Percentiles rank a stretch among this genome's conserved stretches.
Conservation (phyloP, 768 basidiomycete species). For the Naganishia friedmannii region DNA sequence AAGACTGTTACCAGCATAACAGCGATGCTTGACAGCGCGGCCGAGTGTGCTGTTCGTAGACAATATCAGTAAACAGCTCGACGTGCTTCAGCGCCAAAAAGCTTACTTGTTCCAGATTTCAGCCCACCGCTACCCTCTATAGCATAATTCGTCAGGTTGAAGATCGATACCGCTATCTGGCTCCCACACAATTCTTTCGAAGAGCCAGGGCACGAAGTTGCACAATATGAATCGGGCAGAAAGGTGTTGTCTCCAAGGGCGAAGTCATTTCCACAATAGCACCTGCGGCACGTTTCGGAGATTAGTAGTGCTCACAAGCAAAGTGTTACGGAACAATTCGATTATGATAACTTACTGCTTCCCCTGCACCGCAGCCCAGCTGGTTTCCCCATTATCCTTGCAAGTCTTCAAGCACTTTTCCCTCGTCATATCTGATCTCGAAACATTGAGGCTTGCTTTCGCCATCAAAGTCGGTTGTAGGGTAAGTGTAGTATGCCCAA, state of each 20-base stretch:
- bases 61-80: neutral
- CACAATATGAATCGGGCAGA: conserved; percentile 26
- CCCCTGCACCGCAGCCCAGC: conserved; percentile 13
- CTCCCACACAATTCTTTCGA: conserved; percentile 16
- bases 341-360: conserved; percentile 8
- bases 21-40: neutral
- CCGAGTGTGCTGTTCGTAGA: neutral
- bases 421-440: conserved; percentile 21
- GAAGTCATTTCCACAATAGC: conserved; percentile 28
- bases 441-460: neutral
- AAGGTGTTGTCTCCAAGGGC: conserved; percentile 10
- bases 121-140: neutral
- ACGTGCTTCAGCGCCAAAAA: neutral
- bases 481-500: neutral
- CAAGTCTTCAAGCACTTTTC: neutral
- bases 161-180: neutral
- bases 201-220: conserved; percentile 4
- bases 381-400: conserved; percentile 3
- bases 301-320: neutral
- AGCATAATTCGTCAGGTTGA: conserved; percentile 16
- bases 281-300: conserved; percentile 20
- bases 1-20: neutral
- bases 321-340: neutral
- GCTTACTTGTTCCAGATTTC: conserved; percentile 2
- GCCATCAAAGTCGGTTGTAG: neutral